Conservation (phyloP, 192 early-diverging fungal genomes). For the Backusella australiensis region DNA sequence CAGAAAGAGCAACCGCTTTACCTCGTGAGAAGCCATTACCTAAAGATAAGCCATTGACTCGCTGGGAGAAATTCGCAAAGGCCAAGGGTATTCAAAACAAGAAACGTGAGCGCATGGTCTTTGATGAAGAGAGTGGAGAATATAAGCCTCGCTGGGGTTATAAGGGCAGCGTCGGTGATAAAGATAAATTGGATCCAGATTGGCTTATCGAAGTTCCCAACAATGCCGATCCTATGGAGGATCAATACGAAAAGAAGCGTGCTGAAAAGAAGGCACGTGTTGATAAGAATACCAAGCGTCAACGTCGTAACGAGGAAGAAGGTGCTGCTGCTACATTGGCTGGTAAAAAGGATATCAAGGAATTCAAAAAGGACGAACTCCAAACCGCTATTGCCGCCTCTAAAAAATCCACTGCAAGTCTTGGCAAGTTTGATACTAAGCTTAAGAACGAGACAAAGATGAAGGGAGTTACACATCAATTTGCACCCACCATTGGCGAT, state of each 20-base stretch:
- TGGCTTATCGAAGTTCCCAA: constrained; percentile 95
- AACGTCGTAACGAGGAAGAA: constrained; percentile 86
- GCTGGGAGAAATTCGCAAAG: constrained; percentile 99
- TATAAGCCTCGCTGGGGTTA: constrained; percentile 91
- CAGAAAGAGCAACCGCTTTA: constrained; percentile 58
- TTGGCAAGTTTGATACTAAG: constrained; percentile 89
- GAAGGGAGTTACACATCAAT: constrained; percentile 77
- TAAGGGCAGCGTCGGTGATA: constrained; percentile 69
- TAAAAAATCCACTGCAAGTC: constrained; percentile 83
- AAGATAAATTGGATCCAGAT: constrained; percentile 52
- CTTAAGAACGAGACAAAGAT: constrained; percentile 80
- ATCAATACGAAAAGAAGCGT: constrained; percentile 75
- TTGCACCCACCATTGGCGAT: constrained; percentile 60
- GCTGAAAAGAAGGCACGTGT: constrained; percentile 89
- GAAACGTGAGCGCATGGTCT: constrained; percentile 82
- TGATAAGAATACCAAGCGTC: constrained; percentile 85
- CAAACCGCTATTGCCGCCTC: constrained; percentile 71
- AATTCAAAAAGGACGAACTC: constrained; percentile 71
- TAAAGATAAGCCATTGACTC: constrained; percentile 84
- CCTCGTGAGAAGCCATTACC: constrained; percentile 94
- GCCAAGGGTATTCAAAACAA: constrained; percentile 88
- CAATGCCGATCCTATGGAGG: constrained; percentile 79
- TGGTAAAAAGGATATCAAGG: constrained; percentile 53
- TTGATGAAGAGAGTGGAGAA: constrained; percentile 79
- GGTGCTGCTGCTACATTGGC: constrained; percentile 52